Percentiles rank a stretch among this genome's conserved stretches.
Evolutionary conservation across 305 asterid species (phyloP).

Genomic region (Fraxinus latifolia): DNA sequence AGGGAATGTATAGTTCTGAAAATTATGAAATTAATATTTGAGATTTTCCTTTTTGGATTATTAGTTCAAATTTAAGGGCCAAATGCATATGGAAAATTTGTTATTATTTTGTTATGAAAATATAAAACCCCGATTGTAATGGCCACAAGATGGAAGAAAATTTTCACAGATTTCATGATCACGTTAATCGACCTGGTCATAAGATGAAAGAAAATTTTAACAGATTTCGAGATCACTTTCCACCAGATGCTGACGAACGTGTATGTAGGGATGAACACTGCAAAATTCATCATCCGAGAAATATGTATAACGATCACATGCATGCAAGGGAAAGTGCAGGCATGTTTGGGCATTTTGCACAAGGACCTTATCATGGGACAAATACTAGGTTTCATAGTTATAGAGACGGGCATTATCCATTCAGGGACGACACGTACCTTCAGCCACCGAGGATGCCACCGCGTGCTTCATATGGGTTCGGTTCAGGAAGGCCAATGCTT

Average conservation of each 20-base stretch:
- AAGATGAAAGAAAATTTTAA: conserved; percentile 19
- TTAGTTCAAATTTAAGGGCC: neutral
- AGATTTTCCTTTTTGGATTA: neutral
- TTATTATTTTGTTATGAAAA: neutral
- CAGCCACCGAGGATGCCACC: neutral
- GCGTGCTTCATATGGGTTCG: neutral
- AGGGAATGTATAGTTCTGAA: neutral
- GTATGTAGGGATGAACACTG: conserved; percentile 31
- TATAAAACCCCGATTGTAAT: neutral
- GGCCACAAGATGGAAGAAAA: neutral
- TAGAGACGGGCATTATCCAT: neutral
- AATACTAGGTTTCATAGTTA: neutral
- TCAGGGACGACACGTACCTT: neutral
- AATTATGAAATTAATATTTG: neutral
- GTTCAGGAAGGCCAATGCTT: neutral
- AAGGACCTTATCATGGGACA: neutral
- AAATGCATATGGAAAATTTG: neutral
- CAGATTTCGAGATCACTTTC: conserved; percentile 25
- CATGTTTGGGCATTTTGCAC: neutral
- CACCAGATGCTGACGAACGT: conserved; percentile 22
- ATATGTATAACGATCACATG: neutral
- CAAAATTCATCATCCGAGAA: conserved; percentile 24
- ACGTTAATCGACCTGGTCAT: neutral
- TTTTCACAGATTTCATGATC: conserved; percentile 28
- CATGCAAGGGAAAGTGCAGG: neutral